A percentile compares a stretch with the other conserved stretches of the same genome.
Conservation (phyloP, 768 basidiomycete genomes). For the Phlegmacium glaucopus region DNA sequence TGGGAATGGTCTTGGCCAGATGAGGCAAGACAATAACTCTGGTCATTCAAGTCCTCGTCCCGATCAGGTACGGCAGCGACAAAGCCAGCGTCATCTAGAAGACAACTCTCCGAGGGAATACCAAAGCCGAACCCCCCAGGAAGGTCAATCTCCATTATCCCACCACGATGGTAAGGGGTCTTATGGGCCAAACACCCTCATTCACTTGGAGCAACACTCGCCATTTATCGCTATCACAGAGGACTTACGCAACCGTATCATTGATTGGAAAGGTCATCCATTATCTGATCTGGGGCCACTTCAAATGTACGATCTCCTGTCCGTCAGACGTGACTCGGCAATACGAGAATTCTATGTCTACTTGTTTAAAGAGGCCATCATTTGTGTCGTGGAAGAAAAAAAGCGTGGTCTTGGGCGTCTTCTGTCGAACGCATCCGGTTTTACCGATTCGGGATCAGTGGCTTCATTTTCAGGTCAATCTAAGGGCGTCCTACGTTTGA, state of each 20-base stretch:
- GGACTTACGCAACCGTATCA: constrained; percentile 85
- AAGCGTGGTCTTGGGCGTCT: constrained; percentile 77
- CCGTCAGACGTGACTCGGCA: constrained; percentile 83
- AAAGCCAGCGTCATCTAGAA: constrained; percentile 21
- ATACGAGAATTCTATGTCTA: constrained; percentile 96
- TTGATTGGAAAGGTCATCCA: constrained; percentile 95
- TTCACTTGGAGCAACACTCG: constrained; percentile 60
- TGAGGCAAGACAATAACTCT: constrained; percentile 28
- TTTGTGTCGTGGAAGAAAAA: constrained; percentile 97
- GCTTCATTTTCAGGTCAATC: constrained; percentile 33
- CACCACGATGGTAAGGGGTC: constrained; percentile 28
- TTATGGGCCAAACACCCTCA: constrained; percentile 28
- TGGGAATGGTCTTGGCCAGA: constrained; percentile 19
- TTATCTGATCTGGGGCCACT: constrained; percentile 85
- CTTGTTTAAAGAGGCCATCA: constrained; percentile 95
- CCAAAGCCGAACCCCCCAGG: constrained; percentile 24
- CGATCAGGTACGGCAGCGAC: constrained; percentile 29
- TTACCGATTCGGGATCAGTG: constrained; percentile 49
- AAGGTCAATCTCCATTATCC: constrained; percentile 27
- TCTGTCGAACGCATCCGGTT: constrained; percentile 58
- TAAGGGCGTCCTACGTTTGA: constrained; percentile 81
- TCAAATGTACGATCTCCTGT: constrained; percentile 89
- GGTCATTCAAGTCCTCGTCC: constrained; percentile 41
- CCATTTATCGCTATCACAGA: constrained; percentile 84
- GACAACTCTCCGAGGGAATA: constrained; percentile 23